Evolutionary conservation across 768 basidiomycete genomes (phyloP), one percentile per base, ranked within the genome.

Genomic region (Sutorius australiensis): DNA sequence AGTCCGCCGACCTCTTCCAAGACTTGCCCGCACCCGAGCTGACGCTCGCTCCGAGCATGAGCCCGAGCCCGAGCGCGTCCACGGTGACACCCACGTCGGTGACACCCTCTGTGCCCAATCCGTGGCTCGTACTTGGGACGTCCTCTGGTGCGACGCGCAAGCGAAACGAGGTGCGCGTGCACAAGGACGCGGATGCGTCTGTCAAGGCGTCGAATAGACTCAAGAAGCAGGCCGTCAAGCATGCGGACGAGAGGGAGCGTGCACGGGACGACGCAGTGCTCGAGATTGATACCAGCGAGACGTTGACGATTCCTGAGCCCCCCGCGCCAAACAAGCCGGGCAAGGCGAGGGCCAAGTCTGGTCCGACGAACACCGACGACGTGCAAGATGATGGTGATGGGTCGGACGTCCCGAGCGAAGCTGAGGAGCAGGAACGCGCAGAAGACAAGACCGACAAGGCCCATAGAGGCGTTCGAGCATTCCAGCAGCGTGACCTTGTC

Each of bases 401-500:
- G 45, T 76, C 78, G 6, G 85, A 86, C 53, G 74, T 59, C 38
- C 76, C 84, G 52, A 85, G 84, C 57, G 89, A 89, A 61, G 67
- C 85, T 33, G 87, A 87, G 33, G 84, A 80, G 24, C 89, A 89
- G 61, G 88, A 89, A 61, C 71, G 72, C 40, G 63, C 63, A 0
- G 48, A 81, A 73, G 59, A 63, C 68, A 39, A 84, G 78, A 63
- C 75, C 66, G 53, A 83, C 78, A 63, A 74, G 66, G 51, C 75
- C 63, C 59, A 60, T 38, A 68, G 64, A 44, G 74, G 73, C 21
- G 66, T 81, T 0, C 80, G 78, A 48, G 88, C 89, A 0, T 93
- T 98, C 72, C 78, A 89, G 67, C 95, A 98, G 68, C 79, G 91
- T 36, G 93, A 98, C 59, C 76, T 98, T 12, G 94, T 99, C 12